These are phyloP conservation scores for Boletus subcaerulescens DNA, from an alignment of 768 basidiomycete species.

Conservation along the genomic window DNA sequence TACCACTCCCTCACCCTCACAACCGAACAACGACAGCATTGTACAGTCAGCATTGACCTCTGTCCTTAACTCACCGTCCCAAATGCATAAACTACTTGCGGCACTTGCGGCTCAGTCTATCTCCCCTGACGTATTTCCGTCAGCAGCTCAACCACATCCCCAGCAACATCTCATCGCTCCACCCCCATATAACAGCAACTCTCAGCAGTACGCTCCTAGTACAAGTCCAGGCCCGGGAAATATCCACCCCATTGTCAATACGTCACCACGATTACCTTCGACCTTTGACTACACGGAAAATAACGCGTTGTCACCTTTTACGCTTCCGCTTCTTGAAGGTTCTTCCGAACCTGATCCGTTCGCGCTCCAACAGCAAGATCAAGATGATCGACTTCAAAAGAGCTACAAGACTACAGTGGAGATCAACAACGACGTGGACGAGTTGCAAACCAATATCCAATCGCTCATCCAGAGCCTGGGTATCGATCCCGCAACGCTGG, in stretches of 20 bases:
- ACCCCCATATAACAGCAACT: conserved; percentile 23
- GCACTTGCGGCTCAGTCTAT: conserved; percentile 36
- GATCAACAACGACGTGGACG: conserved; percentile 71
- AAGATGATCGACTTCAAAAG: conserved; percentile 46
- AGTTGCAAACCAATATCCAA: conserved; percentile 64
- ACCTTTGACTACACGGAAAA: conserved; percentile 22
- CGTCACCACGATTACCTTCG: conserved; percentile 15
- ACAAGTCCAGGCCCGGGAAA: not conserved
- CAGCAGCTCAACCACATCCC: conserved; percentile 15
- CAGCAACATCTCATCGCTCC: conserved; percentile 28
- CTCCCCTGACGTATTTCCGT: conserved; percentile 21
- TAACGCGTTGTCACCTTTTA: conserved; percentile 23
- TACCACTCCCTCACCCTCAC: conserved; percentile 6
- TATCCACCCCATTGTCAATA: conserved; percentile 1
- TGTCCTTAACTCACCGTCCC: conserved; percentile 46
- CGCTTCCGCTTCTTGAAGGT: conserved; percentile 22
- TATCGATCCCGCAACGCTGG: conserved; percentile 46
- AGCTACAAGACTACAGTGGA: conserved; percentile 60
- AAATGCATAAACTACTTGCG: conserved; percentile 57
- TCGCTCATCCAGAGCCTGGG: conserved; percentile 71
- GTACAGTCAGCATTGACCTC: conserved; percentile 52
- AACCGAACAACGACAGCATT: conserved; percentile 40
- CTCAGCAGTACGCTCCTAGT: conserved; percentile 6
- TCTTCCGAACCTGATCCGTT: conserved; percentile 33
- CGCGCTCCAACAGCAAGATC: conserved; percentile 35